Conservation (phyloP, 345 rosid species). For the Mallotus nudiflorus region DNA sequence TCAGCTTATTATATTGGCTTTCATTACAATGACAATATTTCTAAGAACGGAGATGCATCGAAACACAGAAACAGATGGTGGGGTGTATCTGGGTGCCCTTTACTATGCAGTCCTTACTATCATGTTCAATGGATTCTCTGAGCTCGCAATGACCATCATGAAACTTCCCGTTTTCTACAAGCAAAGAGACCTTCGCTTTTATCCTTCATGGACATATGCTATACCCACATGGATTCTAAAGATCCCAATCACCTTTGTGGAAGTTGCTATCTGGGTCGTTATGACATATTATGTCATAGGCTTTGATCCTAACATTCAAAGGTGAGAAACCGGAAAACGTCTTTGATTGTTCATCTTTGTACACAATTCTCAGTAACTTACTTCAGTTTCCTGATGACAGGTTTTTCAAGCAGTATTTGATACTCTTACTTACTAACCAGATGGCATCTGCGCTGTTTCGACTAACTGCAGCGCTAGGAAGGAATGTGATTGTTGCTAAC, state of each 20-base stretch:
- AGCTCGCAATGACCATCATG: conserved; percentile 68
- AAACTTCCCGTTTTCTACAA: conserved; percentile 88
- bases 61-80: conserved; percentile 58
- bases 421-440: conserved; percentile 46
- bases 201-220: conserved; percentile 86
- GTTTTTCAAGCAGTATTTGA: conserved; percentile 51
- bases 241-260: conserved; percentile 65
- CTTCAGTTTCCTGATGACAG: conserved; percentile 31
- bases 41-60: conserved; percentile 70
- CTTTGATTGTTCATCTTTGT: background rate
- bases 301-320: conserved; percentile 45
- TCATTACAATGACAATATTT: conserved; percentile 62
- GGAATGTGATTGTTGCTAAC: conserved; percentile 58
- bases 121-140: conserved; percentile 79
- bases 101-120: conserved; percentile 49
- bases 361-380: background rate
- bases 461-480: conserved; percentile 49
- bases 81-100: conserved; percentile 62
- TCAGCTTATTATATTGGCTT: conserved; percentile 59
- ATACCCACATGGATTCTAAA: conserved; percentile 76
- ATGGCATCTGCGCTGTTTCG: conserved; percentile 63
- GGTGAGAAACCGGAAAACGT: conserved; percentile 29
- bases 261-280: conserved; percentile 59
- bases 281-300: conserved; percentile 59
- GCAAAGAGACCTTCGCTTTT: conserved; percentile 81